Evolutionary conservation across 176 grass and related monocot species (phyloP), one percentile per base, ranked within the genome.

Genomic region (Cenchrus americanus): DNA sequence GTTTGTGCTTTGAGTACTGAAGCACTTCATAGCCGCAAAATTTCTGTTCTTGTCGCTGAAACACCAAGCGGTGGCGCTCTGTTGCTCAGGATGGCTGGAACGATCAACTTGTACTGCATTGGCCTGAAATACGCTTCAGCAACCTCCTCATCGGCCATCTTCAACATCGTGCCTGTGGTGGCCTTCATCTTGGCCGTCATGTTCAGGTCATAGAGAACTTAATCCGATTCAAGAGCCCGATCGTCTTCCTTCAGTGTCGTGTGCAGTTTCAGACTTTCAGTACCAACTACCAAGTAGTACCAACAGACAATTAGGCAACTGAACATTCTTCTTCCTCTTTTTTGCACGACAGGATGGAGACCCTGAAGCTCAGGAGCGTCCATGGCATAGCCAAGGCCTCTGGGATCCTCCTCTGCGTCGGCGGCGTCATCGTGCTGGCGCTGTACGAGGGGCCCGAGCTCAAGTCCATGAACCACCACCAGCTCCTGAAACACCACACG

Each of bases 111-210:
- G 80, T 90, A 82, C 66, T 75, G 88, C 84, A 80, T 96, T 79
- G 94, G 91, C 47, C 69, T 96, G 68, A 90, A 93, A 18, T 89
- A 87, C 10, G 89, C 91, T 18, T 91, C 90, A 2, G 86, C 91
- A 0, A 96, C 94, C 19, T 91, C 90, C 22, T 88, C 91, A 0
- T 93, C 90, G 24, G 94, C 94, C 4, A 89, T 96, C 67, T 90
- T 93, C 42, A 96, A 89, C 91, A 88, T 96, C 66, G 87, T 96
- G 18, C 91, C 94, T 9, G 94, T 96, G 34, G 85, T 87, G 1
- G 89, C 91, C 66, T 93, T 96, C 87, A 78, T 96, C 67, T n/a
- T 96, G 75, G 91, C 94, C n/a, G 65, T 96, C 69, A 84, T 93
- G 70, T 89, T 89, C 76, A 83, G 88, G 94, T 89, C 41, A 73